Percentiles rank a stretch among this genome's conserved stretches.
Evolutionary conservation across 176 grass and related monocot genomes (phyloP).

Genomic region (Oryza meyeriana): DNA sequence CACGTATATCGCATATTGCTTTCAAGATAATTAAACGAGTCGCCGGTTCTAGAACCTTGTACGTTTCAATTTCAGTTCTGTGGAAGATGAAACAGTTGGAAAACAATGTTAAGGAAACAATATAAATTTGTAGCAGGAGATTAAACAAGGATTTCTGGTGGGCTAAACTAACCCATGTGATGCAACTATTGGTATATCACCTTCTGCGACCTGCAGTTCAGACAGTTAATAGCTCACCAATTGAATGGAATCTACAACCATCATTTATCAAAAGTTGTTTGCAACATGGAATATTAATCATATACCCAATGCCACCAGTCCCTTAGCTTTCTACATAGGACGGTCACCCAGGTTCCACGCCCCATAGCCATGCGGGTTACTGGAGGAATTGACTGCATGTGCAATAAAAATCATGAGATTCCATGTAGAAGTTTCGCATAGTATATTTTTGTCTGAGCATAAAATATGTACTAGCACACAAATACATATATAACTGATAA

Average conservation of each 20-base stretch:
- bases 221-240: slow-evolving; percentile 40
- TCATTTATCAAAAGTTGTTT: slow-evolving; percentile 30
- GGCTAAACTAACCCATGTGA: slow-evolving; percentile 79
- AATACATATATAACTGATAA: neutral
- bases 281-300: slow-evolving; percentile 12
- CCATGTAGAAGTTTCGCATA: neutral
- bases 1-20: slow-evolving; percentile 94
- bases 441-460: neutral
- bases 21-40: slow-evolving; percentile 88
- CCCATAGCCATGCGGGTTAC: slow-evolving; percentile 95
- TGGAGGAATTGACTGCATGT: slow-evolving; percentile 96
- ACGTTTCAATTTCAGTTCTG: slow-evolving; percentile 82
- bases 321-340: slow-evolving; percentile 87
- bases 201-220: slow-evolving; percentile 87
- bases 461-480: neutral
- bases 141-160: slow-evolving; percentile 23
- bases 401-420: slow-evolving; percentile 37
- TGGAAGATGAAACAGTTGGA: slow-evolving; percentile 18
- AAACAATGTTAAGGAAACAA: neutral
- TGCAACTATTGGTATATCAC: slow-evolving; percentile 92
- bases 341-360: slow-evolving; percentile 93
- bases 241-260: slow-evolving; percentile 4
- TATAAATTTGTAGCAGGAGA: neutral
- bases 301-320: slow-evolving; percentile 99
- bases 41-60: slow-evolving; percentile 72